A percentile compares a stretch with the other conserved stretches of the same genome.
phyloP scores from a whole-genome alignment of 441 rosid species.

The Codiaeum variegatum region DNA sequence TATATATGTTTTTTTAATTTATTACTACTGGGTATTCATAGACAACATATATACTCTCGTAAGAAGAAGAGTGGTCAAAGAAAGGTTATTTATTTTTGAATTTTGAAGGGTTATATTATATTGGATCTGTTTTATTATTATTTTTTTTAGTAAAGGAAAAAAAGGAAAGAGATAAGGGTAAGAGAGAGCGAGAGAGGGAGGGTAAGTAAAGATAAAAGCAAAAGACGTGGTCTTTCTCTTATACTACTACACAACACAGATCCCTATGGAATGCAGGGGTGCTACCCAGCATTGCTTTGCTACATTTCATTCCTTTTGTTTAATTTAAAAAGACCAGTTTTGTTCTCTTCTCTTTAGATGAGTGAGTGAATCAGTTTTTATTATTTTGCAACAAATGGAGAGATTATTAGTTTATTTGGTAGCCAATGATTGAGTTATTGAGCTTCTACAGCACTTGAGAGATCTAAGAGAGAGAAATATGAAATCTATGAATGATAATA shows the following conservation, averaged over 20 bases:
- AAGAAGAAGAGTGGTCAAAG: background rate
- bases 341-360: conserved; percentile 31
- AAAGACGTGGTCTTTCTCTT: conserved; percentile 35
- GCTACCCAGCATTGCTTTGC: conserved; percentile 52
- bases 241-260: no score
- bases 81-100: background rate
- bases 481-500: conserved; percentile 45
- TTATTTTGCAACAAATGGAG: no score
- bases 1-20: background rate
- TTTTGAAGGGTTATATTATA: conserved; percentile 5
- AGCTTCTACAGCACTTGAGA: conserved; percentile 20
- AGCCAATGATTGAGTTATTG: conserved; percentile 49
- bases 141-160: conserved; percentile 21
- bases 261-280: conserved; percentile 63
- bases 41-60: no score
- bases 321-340: conserved; percentile 54
- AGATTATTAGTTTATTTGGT: conserved; percentile 38
- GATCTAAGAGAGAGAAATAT: conserved; percentile 26
- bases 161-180: background rate
- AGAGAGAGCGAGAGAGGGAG: background rate
- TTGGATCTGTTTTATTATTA: conserved; percentile 29
- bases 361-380: conserved; percentile 17
- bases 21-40: conserved; percentile 9
- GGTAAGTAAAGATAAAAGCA: conserved; percentile 5
- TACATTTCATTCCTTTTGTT: conserved; percentile 52